Evolutionary conservation across 2,329 filamentous ascomycete genomes (phyloP).

Genomic region (Cladophialophora chaetospira): DNA sequence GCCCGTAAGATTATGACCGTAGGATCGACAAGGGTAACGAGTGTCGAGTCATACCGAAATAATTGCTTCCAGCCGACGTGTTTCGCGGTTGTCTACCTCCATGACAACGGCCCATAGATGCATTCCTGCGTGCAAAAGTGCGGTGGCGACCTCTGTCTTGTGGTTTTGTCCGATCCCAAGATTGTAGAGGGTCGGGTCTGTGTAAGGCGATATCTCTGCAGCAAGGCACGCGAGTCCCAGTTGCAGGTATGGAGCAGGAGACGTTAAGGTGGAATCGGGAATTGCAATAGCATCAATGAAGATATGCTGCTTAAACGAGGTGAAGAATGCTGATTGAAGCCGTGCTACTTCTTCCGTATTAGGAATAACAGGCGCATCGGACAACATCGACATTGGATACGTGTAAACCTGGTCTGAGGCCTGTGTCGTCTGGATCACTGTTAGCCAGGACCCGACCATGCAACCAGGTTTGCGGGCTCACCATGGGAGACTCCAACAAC

Average conservation of each 20-base stretch:
- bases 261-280: neutral
- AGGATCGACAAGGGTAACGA: neutral
- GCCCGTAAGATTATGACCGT: neutral
- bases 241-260: conserved; percentile 17
- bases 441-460: no score
- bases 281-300: conserved; percentile 12
- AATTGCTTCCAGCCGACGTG: conserved; percentile 13
- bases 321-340: conserved; percentile 9
- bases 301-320: conserved; percentile 16
- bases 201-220: conserved; percentile 1
- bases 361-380: conserved; percentile 9
- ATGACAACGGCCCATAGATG: conserved; percentile 16
- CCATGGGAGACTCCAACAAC: neutral
- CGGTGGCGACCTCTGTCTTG: conserved; percentile 5
- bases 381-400: conserved; percentile 19
- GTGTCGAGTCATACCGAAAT: conserved; percentile 2
- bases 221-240: conserved; percentile 18
- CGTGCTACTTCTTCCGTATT: conserved; percentile 6
- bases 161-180: neutral
- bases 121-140: conserved; percentile 2
- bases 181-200: conserved; percentile 1
- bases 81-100: conserved; percentile 19
- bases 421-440: no score
- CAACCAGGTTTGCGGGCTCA: no score
- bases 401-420: conserved; percentile 14